Base-by-base conservation (phyloP, 148 eudicot species). In the Pharnaceum exiguum region DNA sequence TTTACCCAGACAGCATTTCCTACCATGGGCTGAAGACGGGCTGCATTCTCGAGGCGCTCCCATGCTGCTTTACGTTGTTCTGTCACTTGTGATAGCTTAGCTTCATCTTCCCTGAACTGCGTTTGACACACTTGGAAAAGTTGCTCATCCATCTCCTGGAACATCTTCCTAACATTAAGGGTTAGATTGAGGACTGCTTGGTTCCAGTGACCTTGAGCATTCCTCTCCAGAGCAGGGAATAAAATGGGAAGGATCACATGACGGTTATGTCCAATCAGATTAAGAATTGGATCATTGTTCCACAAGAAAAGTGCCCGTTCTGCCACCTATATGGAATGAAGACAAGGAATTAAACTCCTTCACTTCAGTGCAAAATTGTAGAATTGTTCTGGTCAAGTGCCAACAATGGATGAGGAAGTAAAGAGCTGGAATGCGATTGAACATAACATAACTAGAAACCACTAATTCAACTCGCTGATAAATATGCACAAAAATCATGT, bases 271-370 rank as follows among this genome's bases (percentile, higher is more conserved):
- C 71, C 85, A 11, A 85, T 79, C 16, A 91, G 81, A 74, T 85
- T 88, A 46, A 85, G 63, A 53, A 91, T 69, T 76, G 83, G 98
- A 66, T 91, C 96, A 55, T 85, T 91, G 52, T 88, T 91, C 98
- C 98, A 87, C 15, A 91, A 59, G 78, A 85, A 85, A 12, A 91
- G 81, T 40, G 96, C 90, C 74, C 98, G 82, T 64, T 91, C 98
- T 40, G 98, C 98, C 55, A 91, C 98, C 98, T 91, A 78, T n/a
- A 45, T 65, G 12, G 15, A 40, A 58, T 27, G 30, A 47, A 48
- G 68, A 4, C 4, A 35, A 32, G 37, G 36, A 3, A 30, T 53
- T 33, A 54, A 22, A 11, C n/a, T 27, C 17, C 21, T 55, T 22
- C 38, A 12, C 38, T 35, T 12, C 38, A 35, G n/a, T n/a, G n/a